Conservation (phyloP, 1,284 basidiomycete genomes). For the Coriolopsis trogii region DNA sequence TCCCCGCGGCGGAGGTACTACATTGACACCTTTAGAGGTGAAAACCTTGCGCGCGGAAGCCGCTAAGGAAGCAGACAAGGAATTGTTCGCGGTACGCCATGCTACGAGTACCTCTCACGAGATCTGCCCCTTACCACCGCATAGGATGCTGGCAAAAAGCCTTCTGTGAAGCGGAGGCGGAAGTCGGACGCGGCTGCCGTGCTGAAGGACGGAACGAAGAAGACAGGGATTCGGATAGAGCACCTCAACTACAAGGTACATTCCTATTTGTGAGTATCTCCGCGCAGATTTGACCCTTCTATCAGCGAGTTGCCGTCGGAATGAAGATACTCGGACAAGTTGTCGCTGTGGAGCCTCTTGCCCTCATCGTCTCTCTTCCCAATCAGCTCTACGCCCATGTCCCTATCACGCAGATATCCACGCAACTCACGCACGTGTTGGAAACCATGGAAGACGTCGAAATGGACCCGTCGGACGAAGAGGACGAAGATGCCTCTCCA, state of each 20-base stretch:
- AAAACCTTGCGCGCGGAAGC: constrained; percentile 87
- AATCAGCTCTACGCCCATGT: constrained; percentile 95
- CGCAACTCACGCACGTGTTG: constrained; percentile 75
- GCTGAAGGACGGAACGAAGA: constrained; percentile 43
- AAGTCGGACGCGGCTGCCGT: constrained; percentile 51
- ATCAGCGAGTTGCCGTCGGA: constrained; percentile 79
- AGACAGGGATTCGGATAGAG: constrained; percentile 70
- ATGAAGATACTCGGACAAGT: constrained; percentile 90
- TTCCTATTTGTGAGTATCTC: neutral
- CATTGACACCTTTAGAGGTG: constrained; percentile 89
- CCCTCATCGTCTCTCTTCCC: constrained; percentile 91
- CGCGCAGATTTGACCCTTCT: neutral
- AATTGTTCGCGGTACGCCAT: constrained; percentile 69
- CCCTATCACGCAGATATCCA: constrained; percentile 94
- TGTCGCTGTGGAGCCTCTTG: constrained; percentile 86
- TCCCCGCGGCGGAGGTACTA: constrained; percentile 86
- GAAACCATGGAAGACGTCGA: constrained; percentile 64
- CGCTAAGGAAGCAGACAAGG: constrained; percentile 80
- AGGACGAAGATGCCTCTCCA: constrained; percentile 38
- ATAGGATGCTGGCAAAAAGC: constrained; percentile 39
- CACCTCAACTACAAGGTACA: constrained; percentile 93
- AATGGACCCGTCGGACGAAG: constrained; percentile 45
- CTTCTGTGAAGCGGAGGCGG: constrained; percentile 46
- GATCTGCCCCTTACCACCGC: constrained; percentile 19
- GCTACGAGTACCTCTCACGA: neutral